A percentile compares a stretch with the other conserved stretches of the same genome.
These are phyloP conservation scores for Trypanosoma mega DNA, from an alignment of 208 protist species.

Conservation along the genomic window DNA sequence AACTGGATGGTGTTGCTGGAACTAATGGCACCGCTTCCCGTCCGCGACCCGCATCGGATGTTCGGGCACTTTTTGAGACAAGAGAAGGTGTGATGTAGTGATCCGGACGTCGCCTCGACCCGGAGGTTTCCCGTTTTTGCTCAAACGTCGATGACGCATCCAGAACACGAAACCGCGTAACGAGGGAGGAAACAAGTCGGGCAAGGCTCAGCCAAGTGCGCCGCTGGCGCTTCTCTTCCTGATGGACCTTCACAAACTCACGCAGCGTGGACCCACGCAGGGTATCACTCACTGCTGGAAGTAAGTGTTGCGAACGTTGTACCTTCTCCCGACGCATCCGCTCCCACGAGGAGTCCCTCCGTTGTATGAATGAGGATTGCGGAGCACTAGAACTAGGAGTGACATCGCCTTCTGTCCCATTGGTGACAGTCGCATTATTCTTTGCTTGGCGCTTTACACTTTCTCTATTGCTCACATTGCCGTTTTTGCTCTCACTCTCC, in stretches of 20 bases:
- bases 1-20: too few relatives aligned
- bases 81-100: too few relatives aligned
- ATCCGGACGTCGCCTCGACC: too few relatives aligned
- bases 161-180: slow-evolving; percentile 66
- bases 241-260: slow-evolving; percentile 26
- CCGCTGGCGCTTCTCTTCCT: slow-evolving; percentile 35
- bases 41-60: too few relatives aligned
- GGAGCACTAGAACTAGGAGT: background rate
- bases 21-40: too few relatives aligned
- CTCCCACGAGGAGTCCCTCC: background rate
- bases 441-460: background rate
- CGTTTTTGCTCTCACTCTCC: background rate
- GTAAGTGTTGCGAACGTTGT: background rate
- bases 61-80: too few relatives aligned
- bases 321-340: background rate
- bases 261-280: slow-evolving; percentile 7
- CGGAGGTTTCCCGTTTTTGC: too few relatives aligned
- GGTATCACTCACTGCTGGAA: slow-evolving; percentile 13
- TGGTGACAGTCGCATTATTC: background rate
- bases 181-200: slow-evolving; percentile 63
- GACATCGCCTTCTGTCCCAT: slow-evolving; percentile 2
- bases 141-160: slow-evolving; percentile 21
- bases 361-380: too few relatives aligned
- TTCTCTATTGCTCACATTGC: slow-evolving; percentile 4
- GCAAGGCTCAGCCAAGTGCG: slow-evolving; percentile 62